Evolutionary conservation across 2,329 filamentous ascomycete species (phyloP).

Genomic region (Fusarium verticillioides): DNA sequence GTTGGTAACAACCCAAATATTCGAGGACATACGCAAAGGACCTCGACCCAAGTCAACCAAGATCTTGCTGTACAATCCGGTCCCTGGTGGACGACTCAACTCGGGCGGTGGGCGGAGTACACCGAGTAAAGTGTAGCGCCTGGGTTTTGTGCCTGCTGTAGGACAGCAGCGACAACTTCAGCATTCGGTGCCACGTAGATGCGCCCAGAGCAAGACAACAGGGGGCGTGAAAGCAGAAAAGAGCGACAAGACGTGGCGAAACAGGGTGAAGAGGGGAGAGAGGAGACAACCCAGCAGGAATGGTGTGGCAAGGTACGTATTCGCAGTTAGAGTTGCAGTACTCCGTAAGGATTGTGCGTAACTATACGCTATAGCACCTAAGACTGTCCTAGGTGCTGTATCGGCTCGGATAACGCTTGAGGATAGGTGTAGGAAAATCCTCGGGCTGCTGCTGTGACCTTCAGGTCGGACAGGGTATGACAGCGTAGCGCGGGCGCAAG

Average conservation of each 20-base stretch:
- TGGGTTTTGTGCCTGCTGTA: constrained; percentile 1
- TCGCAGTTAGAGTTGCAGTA: not conserved
- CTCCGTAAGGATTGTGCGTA: not conserved
- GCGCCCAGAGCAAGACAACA: constrained; percentile 10
- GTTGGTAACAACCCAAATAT: not conserved
- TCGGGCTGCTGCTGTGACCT: constrained; percentile 15
- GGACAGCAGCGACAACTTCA: not conserved
- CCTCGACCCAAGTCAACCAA: constrained; percentile 12
- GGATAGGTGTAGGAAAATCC: constrained; percentile 15
- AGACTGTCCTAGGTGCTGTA: not conserved
- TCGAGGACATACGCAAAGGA: not conserved
- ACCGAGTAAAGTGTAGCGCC: constrained; percentile 14
- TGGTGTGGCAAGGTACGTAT: constrained; percentile 35
- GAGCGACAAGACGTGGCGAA: constrained; percentile 26
- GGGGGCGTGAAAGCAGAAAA: constrained; percentile 26
- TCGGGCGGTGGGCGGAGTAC: constrained; percentile 6
- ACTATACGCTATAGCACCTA: not conserved
- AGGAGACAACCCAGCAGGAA: constrained; percentile 32
- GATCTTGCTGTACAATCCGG: not conserved
- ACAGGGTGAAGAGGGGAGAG: constrained; percentile 35
- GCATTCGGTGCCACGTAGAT: constrained; percentile 27
- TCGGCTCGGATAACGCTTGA: constrained; percentile 10
- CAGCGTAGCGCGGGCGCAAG: constrained; percentile 45
- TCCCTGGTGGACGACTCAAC: constrained; percentile 1
- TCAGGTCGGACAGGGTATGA: constrained; percentile 30